Evolutionary conservation across 371 early-diverging fungal species (phyloP), one percentile per base, ranked within the genome.

Genomic region (Mortierella sp.): DNA sequence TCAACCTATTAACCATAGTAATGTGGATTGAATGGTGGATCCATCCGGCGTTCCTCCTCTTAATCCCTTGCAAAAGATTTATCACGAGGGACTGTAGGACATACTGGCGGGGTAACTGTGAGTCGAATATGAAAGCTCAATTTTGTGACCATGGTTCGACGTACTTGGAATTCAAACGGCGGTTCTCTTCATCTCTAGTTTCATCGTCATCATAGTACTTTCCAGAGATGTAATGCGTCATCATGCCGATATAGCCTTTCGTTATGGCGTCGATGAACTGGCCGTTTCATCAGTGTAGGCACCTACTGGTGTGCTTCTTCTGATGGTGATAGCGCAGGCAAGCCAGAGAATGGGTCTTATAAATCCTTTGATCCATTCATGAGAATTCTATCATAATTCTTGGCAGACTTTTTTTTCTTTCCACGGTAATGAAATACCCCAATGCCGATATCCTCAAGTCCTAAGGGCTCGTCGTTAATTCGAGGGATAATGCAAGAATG

Each of bases 381-480:
- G 58, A 9, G n/a, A n/a, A 37, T 24, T 24, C 39, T 32, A 5
- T 58, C 49, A 26, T 58, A 49, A 12, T 59, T 58, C 26, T 49
- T 57, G 40, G 10, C 40, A 12, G 68, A 14, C 43, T 73, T 73
- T 24, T 61, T 57, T 52, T 68, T 68, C 28, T 74, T 68, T 2
- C 65, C 62, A 18, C 62, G 52, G 28, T 75, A 70, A 24, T 69
- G 66, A 20, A 64, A 37, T 45, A 68, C 22, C 0, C 75, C 70
- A 9, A 49, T 14, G 8, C 11, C 12, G 10, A 60, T 28, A 5
- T 66, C 57, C 5, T 14, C 66, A 11, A 69, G 10, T 0, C 59
- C 62, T 8, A 54, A 32, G 1, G 52, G 12, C 66, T 54, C 35
- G 64, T 66, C 14, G 63, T 45, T 20, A 73, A 37, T 32, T 63